Conservation (phyloP, 2,329 filamentous ascomycete species). For the Claviceps sorghi region DNA sequence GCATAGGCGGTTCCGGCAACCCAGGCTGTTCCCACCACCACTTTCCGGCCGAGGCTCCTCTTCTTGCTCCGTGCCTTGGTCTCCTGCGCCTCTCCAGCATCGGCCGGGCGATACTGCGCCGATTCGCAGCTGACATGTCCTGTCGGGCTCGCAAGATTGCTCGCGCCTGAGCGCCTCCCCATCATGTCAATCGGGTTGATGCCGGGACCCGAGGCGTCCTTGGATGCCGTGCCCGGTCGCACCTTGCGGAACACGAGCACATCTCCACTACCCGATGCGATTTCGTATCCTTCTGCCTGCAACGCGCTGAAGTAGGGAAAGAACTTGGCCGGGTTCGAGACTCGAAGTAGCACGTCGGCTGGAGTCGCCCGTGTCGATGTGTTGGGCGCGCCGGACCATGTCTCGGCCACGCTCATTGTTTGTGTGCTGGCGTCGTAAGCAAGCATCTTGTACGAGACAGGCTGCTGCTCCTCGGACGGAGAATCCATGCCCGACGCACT, state of each 20-base stretch:
- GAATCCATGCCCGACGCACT: not conserved
- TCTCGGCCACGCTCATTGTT: conserved; percentile 43
- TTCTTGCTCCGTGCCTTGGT: conserved; percentile 25
- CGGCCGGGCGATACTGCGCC: conserved; percentile 24
- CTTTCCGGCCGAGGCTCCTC: conserved; percentile 29
- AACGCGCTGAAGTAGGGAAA: conserved; percentile 46
- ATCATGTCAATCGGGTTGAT: conserved; percentile 48
- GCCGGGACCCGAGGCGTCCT: not conserved
- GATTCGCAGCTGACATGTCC: conserved; percentile 49
- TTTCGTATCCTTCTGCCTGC: conserved; percentile 49
- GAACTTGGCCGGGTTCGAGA: conserved; percentile 51
- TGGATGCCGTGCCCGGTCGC: conserved; percentile 12
- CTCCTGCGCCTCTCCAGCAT: conserved; percentile 12
- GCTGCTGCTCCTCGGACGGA: conserved; percentile 2
- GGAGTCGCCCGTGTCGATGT: conserved; percentile 38
- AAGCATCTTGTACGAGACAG: conserved; percentile 43
- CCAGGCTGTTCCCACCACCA: conserved; percentile 38
- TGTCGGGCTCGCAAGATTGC: conserved; percentile 48
- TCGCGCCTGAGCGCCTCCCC: conserved; percentile 28
- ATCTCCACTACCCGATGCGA: conserved; percentile 47
- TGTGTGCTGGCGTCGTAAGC: conserved; percentile 48
- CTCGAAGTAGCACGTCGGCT: conserved; percentile 42
- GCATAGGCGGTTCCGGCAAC: conserved; percentile 42
- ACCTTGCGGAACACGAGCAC: conserved; percentile 54
- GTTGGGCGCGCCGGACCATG: conserved; percentile 38